phyloP scores from a whole-genome alignment of 768 basidiomycete species.

The Cantharellus anzutake region DNA sequence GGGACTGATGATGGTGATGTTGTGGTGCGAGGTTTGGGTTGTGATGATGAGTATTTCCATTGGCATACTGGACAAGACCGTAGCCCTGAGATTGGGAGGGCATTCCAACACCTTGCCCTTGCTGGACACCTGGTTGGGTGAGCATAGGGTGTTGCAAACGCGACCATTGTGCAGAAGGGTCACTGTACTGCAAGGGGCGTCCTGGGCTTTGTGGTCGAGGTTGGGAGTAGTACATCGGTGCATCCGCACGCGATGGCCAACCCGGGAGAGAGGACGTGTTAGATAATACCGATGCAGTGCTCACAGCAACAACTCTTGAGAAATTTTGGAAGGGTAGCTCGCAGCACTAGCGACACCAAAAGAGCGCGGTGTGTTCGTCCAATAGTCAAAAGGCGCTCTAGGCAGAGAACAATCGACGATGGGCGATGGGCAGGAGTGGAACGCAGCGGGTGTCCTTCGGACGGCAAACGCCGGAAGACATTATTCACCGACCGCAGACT shows the following conservation, averaged over 20 bases:
- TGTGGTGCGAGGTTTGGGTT: not conserved
- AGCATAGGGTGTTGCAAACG: conserved; percentile 36
- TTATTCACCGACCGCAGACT: too few species aligned
- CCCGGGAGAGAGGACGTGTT: too few species aligned
- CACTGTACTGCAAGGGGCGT: conserved; percentile 34
- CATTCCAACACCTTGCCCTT: conserved; percentile 29
- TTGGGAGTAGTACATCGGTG: conserved; percentile 4
- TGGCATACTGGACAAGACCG: conserved; percentile 16
- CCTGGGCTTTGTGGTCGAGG: conserved; percentile 13
- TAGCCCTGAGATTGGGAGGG: conserved; percentile 59
- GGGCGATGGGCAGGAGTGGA: too few species aligned
- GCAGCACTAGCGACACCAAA: too few species aligned
- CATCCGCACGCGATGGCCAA: not conserved
- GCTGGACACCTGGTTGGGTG: conserved; percentile 18
- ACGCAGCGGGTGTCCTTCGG: too few species aligned
- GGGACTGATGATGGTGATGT: conserved; percentile 25
- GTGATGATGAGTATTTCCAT: conserved; percentile 5
- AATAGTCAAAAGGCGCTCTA: too few species aligned
- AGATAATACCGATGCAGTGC: too few species aligned
- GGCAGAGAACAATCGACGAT: too few species aligned
- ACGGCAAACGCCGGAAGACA: too few species aligned
- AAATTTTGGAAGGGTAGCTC: too few species aligned
- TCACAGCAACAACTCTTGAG: too few species aligned
- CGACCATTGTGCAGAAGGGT: conserved; percentile 30
- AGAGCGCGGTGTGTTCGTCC: too few species aligned